Base-by-base conservation (phyloP, 495 filamentous ascomycete genomes). In the Penicillium longicatenatum region DNA sequence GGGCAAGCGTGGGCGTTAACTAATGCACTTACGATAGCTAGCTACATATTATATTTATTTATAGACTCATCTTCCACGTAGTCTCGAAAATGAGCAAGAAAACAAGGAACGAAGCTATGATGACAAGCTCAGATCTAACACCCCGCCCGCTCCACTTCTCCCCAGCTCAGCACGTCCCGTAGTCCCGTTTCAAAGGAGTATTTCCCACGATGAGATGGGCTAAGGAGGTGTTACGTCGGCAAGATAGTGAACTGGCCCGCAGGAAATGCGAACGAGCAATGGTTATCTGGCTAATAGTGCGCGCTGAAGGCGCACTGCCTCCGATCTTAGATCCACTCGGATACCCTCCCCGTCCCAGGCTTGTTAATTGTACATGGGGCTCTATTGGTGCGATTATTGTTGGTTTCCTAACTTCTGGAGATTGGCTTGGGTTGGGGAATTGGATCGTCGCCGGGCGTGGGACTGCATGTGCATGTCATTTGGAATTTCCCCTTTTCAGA, bases 191-290 rank as follows among this genome's bases (percentile, higher is more conserved):
- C 58, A 61, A 70, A 67, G 59, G 65, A 67, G 61, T n/a, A 53
- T 68, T 67, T 39, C 17, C 4, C 17, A 39, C 31, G 31, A 35
- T 39, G 62, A 57, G 67, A 61, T 63, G 59, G 58, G 22, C 55
- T 64, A 53, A 53, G 65, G 60, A 65, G 65, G 60, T 53, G 65
- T 65, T 65, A 62, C 65, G 62, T 60, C 58, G 47, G 65, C 17
- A 64, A 33, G 39, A 60, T 65, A 39, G 37, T 55, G 53, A 65
- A 54, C 46, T 30, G 29, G 55, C 42, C 63, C 45, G 59, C 55
- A 63, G 57, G n/a, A 54, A 49, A 43, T 59, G 59, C 66, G 60
- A 68, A 66, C 66, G 56, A 58, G 41, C 48, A 58, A 62, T 57
- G 43, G 54, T 57, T 51, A 29, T 49, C 47, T 12, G 44, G 8